Evolutionary conservation across 371 early-diverging fungal genomes (phyloP), one percentile per base, ranked within the genome.

Genomic region (Dentiscutata heterogama): DNA sequence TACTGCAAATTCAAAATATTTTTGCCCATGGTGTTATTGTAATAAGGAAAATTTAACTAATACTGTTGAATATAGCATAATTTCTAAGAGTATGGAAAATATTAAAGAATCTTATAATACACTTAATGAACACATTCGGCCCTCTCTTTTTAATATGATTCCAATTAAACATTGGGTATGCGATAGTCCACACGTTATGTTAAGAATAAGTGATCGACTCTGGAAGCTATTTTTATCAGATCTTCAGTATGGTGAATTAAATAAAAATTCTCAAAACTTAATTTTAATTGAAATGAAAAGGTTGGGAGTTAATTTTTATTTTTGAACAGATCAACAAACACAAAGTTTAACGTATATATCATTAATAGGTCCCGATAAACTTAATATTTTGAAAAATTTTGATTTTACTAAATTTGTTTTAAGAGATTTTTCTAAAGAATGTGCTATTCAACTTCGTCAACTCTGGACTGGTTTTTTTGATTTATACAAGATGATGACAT

Each of bases 111-210:
- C 5, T 7, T 70, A 50, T 50, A 1, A 3, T 3, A 8, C 18
- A 22, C 4, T 70, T 70, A 42, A 70, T 50, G 10, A 51, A 31
- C 70, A 70, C 14, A 70, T 70, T 50, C n/a, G 8, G 6, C 50
- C 3, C n/a, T 51, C 70, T 50, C 11, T 70, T n/a, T 70, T 70
- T 70, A 11, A 70, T 50, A 70, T 70, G 51, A 70, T 70, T 70
- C 25, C 8, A 7, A 70, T 70, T 22, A 31, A 42, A 18, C 42
- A 70, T 70, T 31, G 6, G 8, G 25, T 70, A 46, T 70, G 7
- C 50, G 51, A 70, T 70, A n/a, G 46, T 18, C 50, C 50, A 50
- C 25, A 70, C 50, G 25, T 50, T 50, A 20, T 70, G n/a, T 27
- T 70, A 22, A 13, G 70, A 50, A 50, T 70, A 31, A 70, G 35